Evolutionary conservation across 202 grass and related monocot species (phyloP).

Genomic region (Panicum virgatum): DNA sequence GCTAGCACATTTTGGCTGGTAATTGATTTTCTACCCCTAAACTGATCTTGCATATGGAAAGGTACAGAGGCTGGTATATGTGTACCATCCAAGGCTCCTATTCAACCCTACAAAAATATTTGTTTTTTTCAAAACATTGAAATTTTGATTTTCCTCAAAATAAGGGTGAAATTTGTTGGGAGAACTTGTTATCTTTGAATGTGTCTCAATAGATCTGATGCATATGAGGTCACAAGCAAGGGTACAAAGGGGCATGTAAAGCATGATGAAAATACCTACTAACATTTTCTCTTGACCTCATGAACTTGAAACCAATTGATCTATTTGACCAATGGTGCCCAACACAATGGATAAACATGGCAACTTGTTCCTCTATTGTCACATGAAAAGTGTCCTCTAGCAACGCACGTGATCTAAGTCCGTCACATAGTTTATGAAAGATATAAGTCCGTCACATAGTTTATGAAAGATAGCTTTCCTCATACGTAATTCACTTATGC

Average conservation of each 20-base stretch:
- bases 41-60: not conserved
- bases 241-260: not conserved
- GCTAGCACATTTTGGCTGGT: not conserved
- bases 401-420: not conserved
- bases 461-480: not conserved
- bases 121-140: not conserved
- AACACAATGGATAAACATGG: not conserved
- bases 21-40: not conserved
- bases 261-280: not conserved
- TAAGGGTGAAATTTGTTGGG: not conserved
- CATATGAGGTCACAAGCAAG: not conserved
- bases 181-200: not conserved
- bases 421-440: too few species aligned
- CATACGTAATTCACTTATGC: not conserved
- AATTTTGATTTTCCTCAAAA: not conserved
- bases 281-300: not conserved
- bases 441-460: too few species aligned
- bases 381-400: not conserved
- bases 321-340: not conserved
- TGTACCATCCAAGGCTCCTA: not conserved
- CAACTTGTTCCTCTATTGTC: not conserved
- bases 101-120: not conserved
- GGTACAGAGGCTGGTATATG: not conserved
- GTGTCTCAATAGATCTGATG: not conserved
- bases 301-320: not conserved